Conservation (phyloP, 441 rosid species). For the Capsella rubella region DNA sequence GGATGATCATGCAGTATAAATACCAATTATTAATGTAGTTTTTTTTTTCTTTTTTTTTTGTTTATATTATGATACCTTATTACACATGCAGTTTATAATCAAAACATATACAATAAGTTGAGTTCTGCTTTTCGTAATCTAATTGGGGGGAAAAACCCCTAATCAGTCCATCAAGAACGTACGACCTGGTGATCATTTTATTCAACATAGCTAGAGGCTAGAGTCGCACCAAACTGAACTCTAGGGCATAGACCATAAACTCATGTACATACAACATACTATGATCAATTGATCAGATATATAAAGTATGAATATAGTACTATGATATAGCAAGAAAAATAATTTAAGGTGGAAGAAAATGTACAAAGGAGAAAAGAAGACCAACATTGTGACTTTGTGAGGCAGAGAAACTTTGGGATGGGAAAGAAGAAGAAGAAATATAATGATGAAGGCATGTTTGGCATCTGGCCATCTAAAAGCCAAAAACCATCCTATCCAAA, state of each 20-base stretch:
- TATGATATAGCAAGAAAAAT: conserved; percentile 1
- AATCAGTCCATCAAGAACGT: not conserved
- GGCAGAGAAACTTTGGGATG: conserved; percentile 33
- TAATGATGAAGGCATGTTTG: conserved; percentile 46
- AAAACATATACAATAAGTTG: not conserved
- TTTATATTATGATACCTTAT: not conserved
- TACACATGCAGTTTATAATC: not conserved
- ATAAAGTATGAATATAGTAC: not conserved
- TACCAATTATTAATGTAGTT: not conserved
- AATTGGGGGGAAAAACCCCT: not conserved
- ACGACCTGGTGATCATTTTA: not conserved
- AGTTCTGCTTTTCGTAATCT: not conserved
- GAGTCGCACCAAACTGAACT: conserved; percentile 11
- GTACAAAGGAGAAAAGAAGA: conserved; percentile 20
- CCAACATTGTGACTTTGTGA: conserved; percentile 47
- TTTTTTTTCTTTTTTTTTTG: not conserved
- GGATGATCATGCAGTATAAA: not conserved
- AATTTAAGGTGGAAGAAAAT: conserved; percentile 18
- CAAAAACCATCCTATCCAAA: conserved; percentile 42
- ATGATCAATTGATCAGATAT: not conserved
- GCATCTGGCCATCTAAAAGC: conserved; percentile 47
- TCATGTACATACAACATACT: not conserved
- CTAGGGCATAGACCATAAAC: conserved; percentile 1
- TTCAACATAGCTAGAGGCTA: not conserved
- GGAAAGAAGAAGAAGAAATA: conserved; percentile 27